Evolutionary conservation across 2,329 filamentous ascomycete genomes (phyloP), one percentile per base, ranked within the genome.

Genomic region (Alternaria novae-zelandiae): DNA sequence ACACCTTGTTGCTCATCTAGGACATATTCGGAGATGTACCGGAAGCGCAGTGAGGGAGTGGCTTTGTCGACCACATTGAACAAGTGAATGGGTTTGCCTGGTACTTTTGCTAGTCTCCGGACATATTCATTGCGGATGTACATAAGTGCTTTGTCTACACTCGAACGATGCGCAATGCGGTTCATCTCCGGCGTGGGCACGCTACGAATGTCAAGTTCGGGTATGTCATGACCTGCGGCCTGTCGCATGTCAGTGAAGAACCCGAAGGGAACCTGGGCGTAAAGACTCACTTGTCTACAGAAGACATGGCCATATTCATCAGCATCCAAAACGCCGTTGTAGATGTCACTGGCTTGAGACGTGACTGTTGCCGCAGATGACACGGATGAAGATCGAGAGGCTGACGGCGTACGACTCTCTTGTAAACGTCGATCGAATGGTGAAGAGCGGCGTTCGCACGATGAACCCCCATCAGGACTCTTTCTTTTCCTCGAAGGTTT

Each of bases 1-100:
- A 95, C 89, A 20, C 87, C 90, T 1, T 84, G 70, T 6, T 53
- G 47, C 10, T 46, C 41, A 3, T 86, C 81, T 1, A 91, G 82
- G 5, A 90, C 81, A 10, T 88, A 89, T 1, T 85, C 79, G 7
- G 89, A 82, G 57, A 94, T 89, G 76, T 94, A 95, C 0, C 83
- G 83, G 70, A 96, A 96, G 43, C 86, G 81, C 0, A 87, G 79
- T 0, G 91, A 89, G 0, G 85, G 86, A 70, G 84, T 68, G 71
- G 83, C 61, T 2, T 84, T 79, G 68, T 91, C 89, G 3, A 87
- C 79, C 0, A 84, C 81, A 73, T 95, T 95, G 55, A 89, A 80
- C 1, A 94, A 84, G 0, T 86, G 87, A 25, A 93, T 84, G 0
- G 67, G 67, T 5, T 74, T 72, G 17, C 45, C 73, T 58, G 74